Evolutionary conservation across 2,329 filamentous ascomycete genomes (phyloP).

Genomic region (Sporothrix sp.): DNA sequence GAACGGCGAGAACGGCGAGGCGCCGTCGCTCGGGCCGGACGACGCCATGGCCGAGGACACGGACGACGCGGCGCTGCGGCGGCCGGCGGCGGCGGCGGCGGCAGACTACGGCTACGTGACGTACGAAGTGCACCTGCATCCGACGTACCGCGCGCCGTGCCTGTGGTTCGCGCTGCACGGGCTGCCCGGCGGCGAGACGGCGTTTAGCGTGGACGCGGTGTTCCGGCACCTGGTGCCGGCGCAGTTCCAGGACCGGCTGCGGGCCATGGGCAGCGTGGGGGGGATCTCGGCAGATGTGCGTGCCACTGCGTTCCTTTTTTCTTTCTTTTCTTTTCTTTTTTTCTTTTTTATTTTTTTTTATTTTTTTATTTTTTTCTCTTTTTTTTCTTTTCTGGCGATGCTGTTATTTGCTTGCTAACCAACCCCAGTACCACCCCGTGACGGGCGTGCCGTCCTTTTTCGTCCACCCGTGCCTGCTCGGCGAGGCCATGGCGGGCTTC

Average conservation of each 20-base stretch:
- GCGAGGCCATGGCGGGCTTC: constrained; percentile 65
- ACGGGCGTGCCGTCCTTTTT: constrained; percentile 75
- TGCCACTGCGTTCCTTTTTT: too few species aligned
- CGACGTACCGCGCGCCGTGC: constrained; percentile 64
- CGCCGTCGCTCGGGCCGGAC: constrained; percentile 8
- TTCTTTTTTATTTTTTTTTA: not conserved
- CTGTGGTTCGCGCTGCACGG: constrained; percentile 63
- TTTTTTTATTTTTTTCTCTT: not conserved
- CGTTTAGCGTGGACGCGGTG: constrained; percentile 57
- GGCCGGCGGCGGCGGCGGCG: constrained; percentile 18
- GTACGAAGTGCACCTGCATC: constrained; percentile 67
- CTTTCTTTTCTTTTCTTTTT: not conserved
- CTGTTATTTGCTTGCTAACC: not conserved
- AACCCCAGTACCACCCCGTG: constrained; percentile 66
- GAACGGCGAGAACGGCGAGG: constrained; percentile 15
- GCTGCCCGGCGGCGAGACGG: constrained; percentile 43
- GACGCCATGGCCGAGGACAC: constrained; percentile 8
- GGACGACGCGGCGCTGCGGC: constrained; percentile 33
- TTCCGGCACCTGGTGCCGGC: constrained; percentile 62
- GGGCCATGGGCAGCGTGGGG: constrained; percentile 53
- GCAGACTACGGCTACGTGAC: constrained; percentile 41
- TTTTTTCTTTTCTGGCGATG: not conserved
- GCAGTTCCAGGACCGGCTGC: constrained; percentile 52
- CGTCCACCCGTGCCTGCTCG: constrained; percentile 84
- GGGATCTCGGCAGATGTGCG: constrained; percentile 69